Conservation (phyloP, 768 basidiomycete genomes). For the Mycena alexandri region DNA sequence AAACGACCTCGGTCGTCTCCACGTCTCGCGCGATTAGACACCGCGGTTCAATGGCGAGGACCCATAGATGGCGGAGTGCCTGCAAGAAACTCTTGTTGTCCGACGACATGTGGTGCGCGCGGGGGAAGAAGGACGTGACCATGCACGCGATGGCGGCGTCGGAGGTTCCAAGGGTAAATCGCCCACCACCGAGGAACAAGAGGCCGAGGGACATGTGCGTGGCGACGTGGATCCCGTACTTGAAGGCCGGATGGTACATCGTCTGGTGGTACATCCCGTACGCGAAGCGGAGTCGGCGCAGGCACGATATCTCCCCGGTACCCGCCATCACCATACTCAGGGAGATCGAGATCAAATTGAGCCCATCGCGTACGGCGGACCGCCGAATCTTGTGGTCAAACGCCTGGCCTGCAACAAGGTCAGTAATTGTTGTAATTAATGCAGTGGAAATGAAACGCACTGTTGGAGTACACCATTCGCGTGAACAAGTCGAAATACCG, state of each 20-base stretch:
- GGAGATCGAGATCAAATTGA: constrained; percentile 89
- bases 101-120: constrained; percentile 80
- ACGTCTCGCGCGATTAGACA: constrained; percentile 94
- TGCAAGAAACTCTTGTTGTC: constrained; percentile 95
- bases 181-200: constrained; percentile 93
- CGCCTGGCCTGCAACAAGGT: constrained; percentile 65
- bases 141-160: constrained; percentile 93
- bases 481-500: constrained; percentile 86
- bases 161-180: constrained; percentile 92
- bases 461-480: constrained; percentile 73
- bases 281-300: constrained; percentile 87
- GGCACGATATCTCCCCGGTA: constrained; percentile 91
- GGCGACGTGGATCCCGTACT: constrained; percentile 91
- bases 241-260: constrained; percentile 72
- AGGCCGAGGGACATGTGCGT: constrained; percentile 92
- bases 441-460: constrained; percentile 55
- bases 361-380: constrained; percentile 86
- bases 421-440: constrained; percentile 16
- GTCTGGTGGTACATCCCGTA: constrained; percentile 86
- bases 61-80: constrained; percentile 96
- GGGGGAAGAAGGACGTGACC: constrained; percentile 92
- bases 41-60: constrained; percentile 92
- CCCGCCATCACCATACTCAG: constrained; percentile 97
- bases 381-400: constrained; percentile 93
- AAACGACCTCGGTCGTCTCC: constrained; percentile 90